Evolutionary conservation across 768 basidiomycete genomes (phyloP), one percentile per base, ranked within the genome.

Genomic region (Russula emetica): DNA sequence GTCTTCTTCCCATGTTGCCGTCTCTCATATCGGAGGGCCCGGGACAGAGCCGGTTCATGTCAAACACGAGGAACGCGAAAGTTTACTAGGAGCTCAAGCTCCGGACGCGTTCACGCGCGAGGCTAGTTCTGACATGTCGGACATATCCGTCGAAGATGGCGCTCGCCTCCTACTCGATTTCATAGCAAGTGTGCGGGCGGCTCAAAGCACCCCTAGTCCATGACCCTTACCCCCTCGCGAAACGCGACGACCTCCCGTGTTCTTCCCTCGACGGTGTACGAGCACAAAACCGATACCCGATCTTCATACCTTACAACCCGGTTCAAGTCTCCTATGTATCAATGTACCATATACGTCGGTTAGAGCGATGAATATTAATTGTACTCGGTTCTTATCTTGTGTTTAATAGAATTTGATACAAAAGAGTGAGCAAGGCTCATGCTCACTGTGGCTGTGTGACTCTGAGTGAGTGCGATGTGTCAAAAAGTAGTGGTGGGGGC

Each of bases 91-190:
- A n/a, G 18, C 55, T 7, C 55, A 44, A n/a, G 30, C 60, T 24
- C 50, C 32, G 22, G 26, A 61, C 38, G 24, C 32, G 13, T 64
- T 60, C 26, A 16, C 34, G 16, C 32, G 50, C 60, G 49, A 47
- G 26, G 64, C 44, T 22, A 45, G 34, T n/a, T 60, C 64, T 11
- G 64, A 52, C 45, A 44, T n/a, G 47, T 57, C 64, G 14, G 64
- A 65, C 26, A 52, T 52, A 24, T 61, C 64, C 26, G 34, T 65
- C 11, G 64, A 65, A 65, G 30, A 65, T 51, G 63, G 58, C 24
- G 64, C 64, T 16, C 64, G 55, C n/a, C 28, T 65, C 7, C 49
- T 65, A 3, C 64, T 65, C 59, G 55, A 65, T 5, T 65, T 65
- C 47, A 55, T 57, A n/a, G 60, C 58, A 36, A 42, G 55, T 56